Evolutionary conservation across 2,329 filamentous ascomycete genomes (phyloP).

Genomic region (Calonectria honghensis): DNA sequence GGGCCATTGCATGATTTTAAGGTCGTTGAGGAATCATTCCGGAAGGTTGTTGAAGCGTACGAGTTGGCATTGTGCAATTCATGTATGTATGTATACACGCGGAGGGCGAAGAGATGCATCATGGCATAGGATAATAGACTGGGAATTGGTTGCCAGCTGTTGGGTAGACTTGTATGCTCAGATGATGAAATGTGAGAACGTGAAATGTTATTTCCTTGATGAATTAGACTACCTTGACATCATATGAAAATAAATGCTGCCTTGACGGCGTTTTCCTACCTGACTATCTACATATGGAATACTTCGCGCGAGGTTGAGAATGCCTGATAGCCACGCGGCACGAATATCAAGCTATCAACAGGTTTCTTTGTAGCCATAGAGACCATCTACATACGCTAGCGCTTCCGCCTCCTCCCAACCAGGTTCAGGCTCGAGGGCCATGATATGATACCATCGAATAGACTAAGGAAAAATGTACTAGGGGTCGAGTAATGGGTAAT

Average conservation of each 20-base stretch:
- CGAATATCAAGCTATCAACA: constrained; percentile 41
- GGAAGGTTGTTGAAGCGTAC: constrained; percentile 8
- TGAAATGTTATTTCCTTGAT: neutral
- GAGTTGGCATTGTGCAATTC: constrained; percentile 4
- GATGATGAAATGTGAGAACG: neutral
- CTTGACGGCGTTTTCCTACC: neutral
- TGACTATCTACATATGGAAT: neutral
- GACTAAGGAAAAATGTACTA: constrained; percentile 38
- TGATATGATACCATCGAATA: constrained; percentile 28
- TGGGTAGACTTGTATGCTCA: neutral
- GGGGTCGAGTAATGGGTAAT: constrained; percentile 20
- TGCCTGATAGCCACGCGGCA: neutral
- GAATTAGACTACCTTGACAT: neutral
- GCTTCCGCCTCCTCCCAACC: constrained; percentile 35
- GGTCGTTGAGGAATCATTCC: neutral
- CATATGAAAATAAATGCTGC: neutral
- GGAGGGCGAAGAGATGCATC: constrained; percentile 9
- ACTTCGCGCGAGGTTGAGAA: neutral
- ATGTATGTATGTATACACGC: constrained; percentile 9
- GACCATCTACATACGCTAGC: constrained; percentile 38
- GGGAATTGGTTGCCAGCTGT: neutral
- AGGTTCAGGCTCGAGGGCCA: constrained; percentile 28
- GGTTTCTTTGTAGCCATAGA: constrained; percentile 44
- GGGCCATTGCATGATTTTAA: constrained; percentile 14
- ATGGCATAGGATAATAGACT: constrained; percentile 26